Base-by-base conservation (phyloP, 2,329 filamentous ascomycete species). In the Apiospora pterosperma region DNA sequence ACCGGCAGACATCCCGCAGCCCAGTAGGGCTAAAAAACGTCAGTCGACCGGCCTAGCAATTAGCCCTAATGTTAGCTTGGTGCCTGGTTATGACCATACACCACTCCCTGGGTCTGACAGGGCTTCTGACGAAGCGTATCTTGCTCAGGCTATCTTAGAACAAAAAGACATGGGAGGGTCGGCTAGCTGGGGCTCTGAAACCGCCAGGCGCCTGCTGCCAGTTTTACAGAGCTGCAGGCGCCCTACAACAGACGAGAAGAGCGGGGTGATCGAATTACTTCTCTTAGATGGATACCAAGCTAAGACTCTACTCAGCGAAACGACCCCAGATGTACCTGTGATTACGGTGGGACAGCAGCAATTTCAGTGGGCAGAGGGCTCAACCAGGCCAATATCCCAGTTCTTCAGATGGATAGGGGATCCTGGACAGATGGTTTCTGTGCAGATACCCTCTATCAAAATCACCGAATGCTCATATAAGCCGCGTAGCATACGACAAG, bases 381-480 rank as follows among this genome's bases (percentile, higher is more conserved):
- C 58, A 21, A 16, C 31, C 4, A 60, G 31, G 31, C 58, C 58
- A 60, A 62, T 62, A 6, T 5, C 36, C 60, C 36, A 62, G 23
- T 48, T 62, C 19, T 62, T 62, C 19, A 23, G 44, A 34, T 25
- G 60, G 36, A 62, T 62, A 8, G 41, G 31, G 36, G 60, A 62
- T 25, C 60, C 23, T 31, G 60, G 44, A 42, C 36, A 25, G 60
- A 48, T 31, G 19, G 60, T 62, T 28, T 62, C 36, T 48, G 39
- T 62, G n/a, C 34, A 62, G 41, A 62, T 62, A 62, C 60, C 60
- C 21, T 62, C 60, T 42, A 14, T 21, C 19, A 44, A 25, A 62
- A 23, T 21, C 28, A 28, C 23, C 21, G n/a, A 42, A 42, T 42
- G 41, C 60, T 62, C 60, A 28, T 62, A 42, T 36, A 38, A 44